Conservation (phyloP, 2,329 filamentous ascomycete species). For the Reticulascus tulasneorum region DNA sequence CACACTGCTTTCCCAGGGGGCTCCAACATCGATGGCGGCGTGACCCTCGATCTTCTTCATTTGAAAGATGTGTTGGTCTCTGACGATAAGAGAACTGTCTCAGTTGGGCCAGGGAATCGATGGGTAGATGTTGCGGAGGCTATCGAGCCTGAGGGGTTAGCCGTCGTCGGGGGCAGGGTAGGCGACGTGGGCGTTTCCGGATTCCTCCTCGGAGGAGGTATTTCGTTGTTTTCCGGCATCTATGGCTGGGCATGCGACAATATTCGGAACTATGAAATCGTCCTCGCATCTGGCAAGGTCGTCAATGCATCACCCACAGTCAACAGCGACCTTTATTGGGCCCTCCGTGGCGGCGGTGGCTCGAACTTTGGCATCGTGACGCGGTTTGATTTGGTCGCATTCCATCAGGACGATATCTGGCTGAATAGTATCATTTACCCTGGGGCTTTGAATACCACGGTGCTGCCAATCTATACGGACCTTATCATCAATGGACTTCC, state of each 20-base stretch:
- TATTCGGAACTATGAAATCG: constrained; percentile 40
- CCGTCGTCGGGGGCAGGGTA: constrained; percentile 40
- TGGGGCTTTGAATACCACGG: constrained; percentile 7
- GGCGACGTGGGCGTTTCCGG: constrained; percentile 39
- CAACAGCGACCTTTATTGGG: constrained; percentile 39
- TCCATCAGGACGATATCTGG: constrained; percentile 25
- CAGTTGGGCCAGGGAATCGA: constrained; percentile 37
- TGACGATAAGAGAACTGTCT: constrained; percentile 27
- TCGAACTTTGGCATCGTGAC: constrained; percentile 37
- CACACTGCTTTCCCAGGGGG: constrained; percentile 42
- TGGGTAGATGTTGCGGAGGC: constrained; percentile 38
- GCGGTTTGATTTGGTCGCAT: constrained; percentile 23
- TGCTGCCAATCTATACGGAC: constrained; percentile 12
- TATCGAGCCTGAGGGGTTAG: constrained; percentile 34
- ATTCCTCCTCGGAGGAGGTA: constrained; percentile 42
- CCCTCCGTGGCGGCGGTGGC: constrained; percentile 37
- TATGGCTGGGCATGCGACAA: constrained; percentile 45
- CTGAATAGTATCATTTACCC: constrained; percentile 15
- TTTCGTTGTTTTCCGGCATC: constrained; percentile 41
- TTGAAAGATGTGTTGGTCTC: constrained; percentile 32
- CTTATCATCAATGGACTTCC: constrained; percentile 14
- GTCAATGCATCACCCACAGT: constrained; percentile 32
- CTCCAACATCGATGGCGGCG: constrained; percentile 35
- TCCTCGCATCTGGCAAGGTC: constrained; percentile 40
- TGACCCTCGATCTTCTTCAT: constrained; percentile 39